Base-by-base conservation (phyloP, 1,139 yeast species). In the Suhomyces terraborum region DNA sequence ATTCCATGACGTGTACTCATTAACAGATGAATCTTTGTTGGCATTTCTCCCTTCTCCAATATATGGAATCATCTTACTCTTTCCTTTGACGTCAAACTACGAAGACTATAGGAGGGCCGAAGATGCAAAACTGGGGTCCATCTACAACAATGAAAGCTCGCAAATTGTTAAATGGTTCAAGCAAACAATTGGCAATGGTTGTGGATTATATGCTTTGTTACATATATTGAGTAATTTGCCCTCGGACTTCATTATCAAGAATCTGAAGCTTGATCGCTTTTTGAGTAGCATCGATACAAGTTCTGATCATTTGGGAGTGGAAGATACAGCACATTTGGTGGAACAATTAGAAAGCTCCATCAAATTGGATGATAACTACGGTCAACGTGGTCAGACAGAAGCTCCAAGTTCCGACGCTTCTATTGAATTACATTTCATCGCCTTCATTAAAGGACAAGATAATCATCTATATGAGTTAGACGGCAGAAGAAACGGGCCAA, bases 181-280 rank as follows among this genome's bases (percentile, higher is more conserved):
- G 48, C 98, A 93, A 55, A 82, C 93, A 1, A 81, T 93, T 27
- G 80, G 80, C 46, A 93, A 93, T 60, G 95, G 96, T 0, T 93
- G 98, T 66, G 98, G 98, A 4, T 76, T 94, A 35, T 88, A 86
- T 63, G 98, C 96, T 0, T 64, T 93, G 36, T 65, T 93, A 22
- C 98, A 93, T 55, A 72, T 87, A 0, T 63, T 88, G 28, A 64
- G 82, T 21, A 93, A 93, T 58, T 66, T 85, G 40, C 78, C 81
- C 1, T 50, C 55, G 2, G 80, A 75, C 24, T 62, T 62, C 45
- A 71, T 61, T 47, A 75, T 60, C 43, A 56, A 56, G 31, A 71
- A 62, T 43, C 68, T 64, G 66, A 49, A 66, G 18, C 47, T 72
- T 16, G 52, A 59, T 33, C 55, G 57, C 19, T 43, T 56, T 13